Evolutionary conservation across 2,329 filamentous ascomycete species (phyloP).

Genomic region (Penicillium sp.): DNA sequence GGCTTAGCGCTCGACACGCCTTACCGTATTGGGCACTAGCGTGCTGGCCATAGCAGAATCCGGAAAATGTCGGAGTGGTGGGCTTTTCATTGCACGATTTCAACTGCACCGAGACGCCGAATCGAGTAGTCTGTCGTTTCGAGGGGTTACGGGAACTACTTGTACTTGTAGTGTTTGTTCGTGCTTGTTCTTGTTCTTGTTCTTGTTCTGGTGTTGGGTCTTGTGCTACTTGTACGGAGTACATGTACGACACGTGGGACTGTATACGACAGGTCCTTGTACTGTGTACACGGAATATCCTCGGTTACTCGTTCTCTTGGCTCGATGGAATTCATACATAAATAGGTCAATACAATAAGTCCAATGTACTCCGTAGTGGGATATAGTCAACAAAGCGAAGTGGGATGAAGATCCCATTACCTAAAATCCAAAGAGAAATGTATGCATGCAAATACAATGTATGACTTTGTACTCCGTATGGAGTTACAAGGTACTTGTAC

Average conservation of each 20-base stretch:
- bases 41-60: background rate
- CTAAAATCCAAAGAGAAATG: background rate
- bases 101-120: conserved; percentile 20
- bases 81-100: background rate
- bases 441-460: background rate
- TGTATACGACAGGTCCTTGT: no score
- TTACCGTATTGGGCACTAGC: conserved; percentile 14
- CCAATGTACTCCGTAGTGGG: background rate
- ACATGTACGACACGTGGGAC: no score
- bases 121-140: conserved; percentile 6
- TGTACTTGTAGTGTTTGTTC: background rate
- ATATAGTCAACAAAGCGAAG: background rate
- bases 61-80: conserved; percentile 6
- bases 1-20: conserved; percentile 22
- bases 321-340: no score
- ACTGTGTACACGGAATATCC: no score
- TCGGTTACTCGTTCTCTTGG: no score
- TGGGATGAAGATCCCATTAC: background rate
- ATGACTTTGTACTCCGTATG: no score
- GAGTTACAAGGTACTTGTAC: background rate
- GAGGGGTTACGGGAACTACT: no score
- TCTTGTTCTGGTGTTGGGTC: background rate
- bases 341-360: no score
- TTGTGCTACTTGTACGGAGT: background rate
- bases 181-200: no score